Evolutionary conservation across 1,284 basidiomycete genomes (phyloP), one percentile per base, ranked within the genome.

Genomic region (Anthracocystis setariae): DNA sequence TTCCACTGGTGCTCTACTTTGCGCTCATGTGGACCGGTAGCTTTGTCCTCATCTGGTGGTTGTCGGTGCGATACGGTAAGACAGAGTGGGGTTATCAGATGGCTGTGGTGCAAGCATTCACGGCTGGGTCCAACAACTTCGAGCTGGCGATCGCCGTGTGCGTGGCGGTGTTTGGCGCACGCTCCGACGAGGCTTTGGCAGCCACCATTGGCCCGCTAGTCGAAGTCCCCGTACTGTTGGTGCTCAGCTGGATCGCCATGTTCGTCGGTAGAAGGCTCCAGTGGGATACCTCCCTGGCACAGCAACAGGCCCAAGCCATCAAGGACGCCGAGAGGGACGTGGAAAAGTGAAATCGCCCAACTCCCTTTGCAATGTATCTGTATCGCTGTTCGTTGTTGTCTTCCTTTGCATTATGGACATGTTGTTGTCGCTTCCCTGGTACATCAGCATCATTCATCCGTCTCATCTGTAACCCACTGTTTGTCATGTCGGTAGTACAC

Each of bases 121-220:
- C 86, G 0, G 85, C 84, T 2, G 85, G 82, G 0, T 84, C 84
- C 8, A 86, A 86, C 80, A 87, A 87, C 70, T 86, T 84, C 60
- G 84, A 83, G 33, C 52, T 94, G 0, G 91, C 92, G 0, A 94
- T 93, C 56, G 92, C 92, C 0, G 89, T 94, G 2, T 87, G 89
- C 3, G 90, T 93, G 33, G 89, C 91, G 0, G 87, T 90, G 0
- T 94, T 90, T 78, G 75, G 74, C 5, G 67, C 63, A 12, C 62
- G 68, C 3, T 68, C 67, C 3, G 55, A 72, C 40, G 65, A 79
- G 52, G 76, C 68, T 13, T 49, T 77, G 29, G 70, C 73, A 2
- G 63, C 70, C 18, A 77, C 73, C 15, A 75, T 76, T 23, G 79
- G 75, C 2, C 79, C 79, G 17, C 47, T 83, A 21, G 76, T 82